Evolutionary conservation across 345 rosid species (phyloP), one percentile per base, ranked within the genome.

Genomic region (Hibiscus syriacus): DNA sequence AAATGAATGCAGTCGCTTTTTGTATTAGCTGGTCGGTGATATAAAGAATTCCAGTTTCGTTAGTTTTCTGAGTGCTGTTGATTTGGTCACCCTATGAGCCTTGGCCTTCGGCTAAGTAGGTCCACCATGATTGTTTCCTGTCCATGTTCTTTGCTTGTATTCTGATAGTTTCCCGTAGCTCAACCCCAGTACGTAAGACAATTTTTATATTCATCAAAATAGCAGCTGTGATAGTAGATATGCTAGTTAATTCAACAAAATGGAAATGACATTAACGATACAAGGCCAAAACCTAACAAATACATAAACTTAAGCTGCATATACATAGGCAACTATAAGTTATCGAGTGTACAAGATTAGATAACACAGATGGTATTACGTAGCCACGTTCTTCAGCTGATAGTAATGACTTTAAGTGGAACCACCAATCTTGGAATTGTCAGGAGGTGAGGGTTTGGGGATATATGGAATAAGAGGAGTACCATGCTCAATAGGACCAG

Each of bases 401-500:
- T 26, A 57, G 13, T 48, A 64, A 4, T 27, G 64, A 29, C 27
- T n/a, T n/a, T 62, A 71, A 68, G 41, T 38, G 63, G 58, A 66
- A 36, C 74, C 70, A 53, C 76, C 69, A 66, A 0, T 22, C 56
- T 34, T 19, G 17, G 77, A 67, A 66, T 64, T 70, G 45, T 58
- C 59, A 13, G 78, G 81, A 34, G 86, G 79, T 4, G 88, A 45
- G 46, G 80, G 87, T 59, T 74, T 82, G 13, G 92, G 91, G 12
- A 90, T 84, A 65, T 55, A 86, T 1, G 98, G 98, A 32, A 70
- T 79, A 4, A 84, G 75, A 72, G 97, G 98, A 30, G 63, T 70
- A 66, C 87, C 85, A 58, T 90, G 97, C 55, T 84, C 81, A 1
- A 88, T 83, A 0, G 95, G 91, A 68, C 88, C 88, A 36, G 87